These are phyloP conservation scores for Pseudoneurospora amorphoporcata DNA, from an alignment of 495 filamentous ascomycete genomes.

Conservation along the genomic window DNA sequence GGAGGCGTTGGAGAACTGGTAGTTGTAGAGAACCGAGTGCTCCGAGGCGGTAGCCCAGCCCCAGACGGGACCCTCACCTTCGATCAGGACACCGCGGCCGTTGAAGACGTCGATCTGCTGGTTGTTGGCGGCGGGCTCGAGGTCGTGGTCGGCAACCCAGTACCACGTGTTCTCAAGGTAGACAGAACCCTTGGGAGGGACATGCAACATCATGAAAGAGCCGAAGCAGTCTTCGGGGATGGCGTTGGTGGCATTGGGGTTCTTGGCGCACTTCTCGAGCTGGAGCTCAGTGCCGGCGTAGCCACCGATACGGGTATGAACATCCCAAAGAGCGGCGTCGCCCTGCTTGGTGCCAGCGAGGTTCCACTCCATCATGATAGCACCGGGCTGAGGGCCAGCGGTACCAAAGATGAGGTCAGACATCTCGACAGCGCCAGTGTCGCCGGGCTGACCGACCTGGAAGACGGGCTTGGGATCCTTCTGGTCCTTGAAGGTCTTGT, in stretches of 20 bases:
- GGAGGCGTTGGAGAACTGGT: conserved; percentile 69
- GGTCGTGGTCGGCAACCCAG: conserved; percentile 91
- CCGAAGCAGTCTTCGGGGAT: conserved; percentile 53
- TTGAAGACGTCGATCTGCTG: conserved; percentile 91
- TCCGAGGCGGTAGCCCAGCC: conserved; percentile 74
- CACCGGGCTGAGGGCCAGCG: conserved; percentile 67
- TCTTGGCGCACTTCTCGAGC: conserved; percentile 63
- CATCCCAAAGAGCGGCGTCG: conserved; percentile 78
- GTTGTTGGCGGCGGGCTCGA: conserved; percentile 63
- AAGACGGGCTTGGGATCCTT: conserved; percentile 61
- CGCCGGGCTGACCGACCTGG: conserved; percentile 70
- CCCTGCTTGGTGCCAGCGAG: conserved; percentile 55
- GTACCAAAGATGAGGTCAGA: conserved; percentile 75
- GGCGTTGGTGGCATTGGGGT: conserved; percentile 45
- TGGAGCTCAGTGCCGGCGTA: conserved; percentile 72
- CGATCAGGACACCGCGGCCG: conserved; percentile 75
- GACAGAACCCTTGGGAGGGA: conserved; percentile 56
- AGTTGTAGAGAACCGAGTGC: conserved; percentile 82
- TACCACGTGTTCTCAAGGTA: conserved; percentile 93
- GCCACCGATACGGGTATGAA: conserved; percentile 80
- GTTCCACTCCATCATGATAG: conserved; percentile 90
- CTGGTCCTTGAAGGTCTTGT: conserved; percentile 54
- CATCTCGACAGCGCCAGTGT: conserved; percentile 71
- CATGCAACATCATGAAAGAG: conserved; percentile 73
- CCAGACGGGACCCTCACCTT: conserved; percentile 54